Evolutionary conservation across 192 early-diverging fungal genomes (phyloP).

Genomic region (Backusella liffmaniae): DNA sequence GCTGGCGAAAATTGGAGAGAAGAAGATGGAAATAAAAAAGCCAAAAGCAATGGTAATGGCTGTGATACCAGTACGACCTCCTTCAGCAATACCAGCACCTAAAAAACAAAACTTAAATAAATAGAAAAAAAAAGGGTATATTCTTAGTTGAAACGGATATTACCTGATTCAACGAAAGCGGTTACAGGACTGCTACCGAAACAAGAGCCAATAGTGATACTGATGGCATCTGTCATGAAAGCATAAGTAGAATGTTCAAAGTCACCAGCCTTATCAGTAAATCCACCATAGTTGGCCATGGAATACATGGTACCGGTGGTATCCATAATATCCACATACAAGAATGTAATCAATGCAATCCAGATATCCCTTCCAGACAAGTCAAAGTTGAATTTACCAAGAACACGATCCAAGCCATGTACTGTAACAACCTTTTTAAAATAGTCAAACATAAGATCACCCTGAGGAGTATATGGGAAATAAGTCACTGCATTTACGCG

Average conservation of each 20-base stretch:
- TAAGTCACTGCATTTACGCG: constrained; percentile 66
- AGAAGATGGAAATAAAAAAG: constrained; percentile 80
- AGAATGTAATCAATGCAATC: constrained; percentile 80
- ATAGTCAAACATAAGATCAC: constrained; percentile 62
- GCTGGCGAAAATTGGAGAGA: constrained; percentile 80
- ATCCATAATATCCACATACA: constrained; percentile 87
- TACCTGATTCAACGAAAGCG: constrained; percentile 75
- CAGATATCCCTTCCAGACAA: constrained; percentile 61
- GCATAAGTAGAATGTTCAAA: constrained; percentile 77
- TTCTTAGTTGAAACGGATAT: too few species aligned
- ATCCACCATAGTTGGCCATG: constrained; percentile 81
- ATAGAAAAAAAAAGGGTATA: too few species aligned
- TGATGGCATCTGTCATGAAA: constrained; percentile 69
- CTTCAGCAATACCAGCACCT: constrained; percentile 77
- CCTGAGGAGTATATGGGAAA: constrained; percentile 67
- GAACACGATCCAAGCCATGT: constrained; percentile 56
- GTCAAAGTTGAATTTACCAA: constrained; percentile 65
- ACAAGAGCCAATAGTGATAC: constrained; percentile 62
- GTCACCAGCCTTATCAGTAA: constrained; percentile 70
- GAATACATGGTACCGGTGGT: constrained; percentile 85
- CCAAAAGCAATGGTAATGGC: constrained; percentile 65
- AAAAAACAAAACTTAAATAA: too few species aligned
- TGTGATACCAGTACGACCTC: constrained; percentile 76
- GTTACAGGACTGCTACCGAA: constrained; percentile 77
- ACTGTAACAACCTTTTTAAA: constrained; percentile 73